These are phyloP conservation scores for Dictyostelium discoideum DNA, from an alignment of 78 protist genomes.

Conservation along the genomic window dicty_2.7 NC_007091.3:2887001-2887500, in stretches of 20 bases:
- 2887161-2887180: conserved; percentile 95
- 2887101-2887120: conserved; percentile 88
- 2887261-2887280: conserved; percentile 90
- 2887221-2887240: conserved; percentile 89
- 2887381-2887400: not conserved
- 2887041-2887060: conserved; percentile 59
- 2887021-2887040: conserved; percentile 48
- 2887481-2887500: not conserved
- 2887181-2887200: conserved; percentile 94
- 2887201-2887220: conserved; percentile 72
- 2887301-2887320: not conserved
- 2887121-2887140: conserved; percentile 94
- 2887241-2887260: conserved; percentile 94
- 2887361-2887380: not conserved
- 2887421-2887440: not conserved
- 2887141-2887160: conserved; percentile 89
- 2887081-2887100: conserved; percentile 76
- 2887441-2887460: not conserved
- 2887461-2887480: not conserved
- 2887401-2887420: not conserved
- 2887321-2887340: not conserved
- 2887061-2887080: conserved; percentile 41
- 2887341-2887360: not conserved
- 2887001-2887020: conserved; percentile 79
- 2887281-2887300: conserved; percentile 51